phyloP scores from a whole-genome alignment of 306 rosid species.

The Abrus precatorius region DNA sequence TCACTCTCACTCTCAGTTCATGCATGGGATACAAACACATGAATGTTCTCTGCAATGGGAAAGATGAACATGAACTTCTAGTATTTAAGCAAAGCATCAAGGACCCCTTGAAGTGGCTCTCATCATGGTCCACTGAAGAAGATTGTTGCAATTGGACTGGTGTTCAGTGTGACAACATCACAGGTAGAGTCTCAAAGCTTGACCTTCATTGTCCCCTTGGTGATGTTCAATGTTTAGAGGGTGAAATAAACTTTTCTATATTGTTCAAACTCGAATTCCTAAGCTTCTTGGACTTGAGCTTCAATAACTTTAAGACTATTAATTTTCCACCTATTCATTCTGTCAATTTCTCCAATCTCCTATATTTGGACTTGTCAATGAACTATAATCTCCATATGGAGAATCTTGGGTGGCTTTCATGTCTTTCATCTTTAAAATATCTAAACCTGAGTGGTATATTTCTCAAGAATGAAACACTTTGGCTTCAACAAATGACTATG shows the following conservation, averaged over 20 bases:
- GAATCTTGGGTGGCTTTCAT: slow-evolving; percentile 23
- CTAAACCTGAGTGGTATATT: neutral
- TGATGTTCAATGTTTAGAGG: neutral
- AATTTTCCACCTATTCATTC: neutral
- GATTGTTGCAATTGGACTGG: slow-evolving; percentile 28
- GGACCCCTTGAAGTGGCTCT: slow-evolving; percentile 18
- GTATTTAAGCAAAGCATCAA: slow-evolving; percentile 2
- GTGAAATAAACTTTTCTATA: slow-evolving; percentile 17
- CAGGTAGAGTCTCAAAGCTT: slow-evolving; percentile 6
- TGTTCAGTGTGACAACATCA: slow-evolving; percentile 13
- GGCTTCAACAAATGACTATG: slow-evolving; percentile 36
- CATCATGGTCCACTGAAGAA: slow-evolving; percentile 25
- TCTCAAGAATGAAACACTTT: neutral
- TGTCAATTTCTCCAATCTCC: slow-evolving; percentile 11
- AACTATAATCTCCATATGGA: neutral
- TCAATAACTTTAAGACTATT: neutral
- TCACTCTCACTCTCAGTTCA: neutral
- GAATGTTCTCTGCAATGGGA: neutral
- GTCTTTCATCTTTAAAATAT: slow-evolving; percentile 5
- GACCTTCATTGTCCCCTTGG: slow-evolving; percentile 11
- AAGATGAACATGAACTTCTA: slow-evolving; percentile 1
- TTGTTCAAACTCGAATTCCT: neutral
- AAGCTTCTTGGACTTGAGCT: neutral
- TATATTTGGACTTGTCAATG: slow-evolving; percentile 1
- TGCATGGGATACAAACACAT: neutral